Conservation (phyloP, 148 eudicot genomes). For the Rhododendron ferrugineum region DNA sequence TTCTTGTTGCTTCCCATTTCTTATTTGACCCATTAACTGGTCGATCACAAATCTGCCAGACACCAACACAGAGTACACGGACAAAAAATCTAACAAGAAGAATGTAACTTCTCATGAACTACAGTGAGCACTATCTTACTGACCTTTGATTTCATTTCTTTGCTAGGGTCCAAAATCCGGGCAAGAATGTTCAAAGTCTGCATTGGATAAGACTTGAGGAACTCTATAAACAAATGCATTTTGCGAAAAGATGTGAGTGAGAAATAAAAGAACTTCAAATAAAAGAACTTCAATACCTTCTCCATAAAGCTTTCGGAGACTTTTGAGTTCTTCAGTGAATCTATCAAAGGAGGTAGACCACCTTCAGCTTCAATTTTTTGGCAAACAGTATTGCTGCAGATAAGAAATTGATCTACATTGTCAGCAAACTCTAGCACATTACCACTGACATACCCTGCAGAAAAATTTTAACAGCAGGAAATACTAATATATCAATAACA, state of each 20-base stretch:
- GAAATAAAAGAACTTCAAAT: slow-evolving; percentile 4
- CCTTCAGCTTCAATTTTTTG: slow-evolving; percentile 57
- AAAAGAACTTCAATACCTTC: slow-evolving; percentile 35
- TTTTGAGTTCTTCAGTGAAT: slow-evolving; percentile 42
- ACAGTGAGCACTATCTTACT: slow-evolving; percentile 6
- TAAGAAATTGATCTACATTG: slow-evolving; percentile 8
- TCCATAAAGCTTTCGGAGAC: slow-evolving; percentile 33
- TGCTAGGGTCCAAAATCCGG: slow-evolving; percentile 67
- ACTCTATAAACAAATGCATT: background rate
- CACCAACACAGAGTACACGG: background rate
- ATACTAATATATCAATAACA: background rate
- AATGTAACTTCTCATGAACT: background rate
- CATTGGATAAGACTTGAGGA: slow-evolving; percentile 17
- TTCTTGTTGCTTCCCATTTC: slow-evolving; percentile 16
- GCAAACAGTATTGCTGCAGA: slow-evolving; percentile 60
- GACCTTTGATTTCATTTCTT: slow-evolving; percentile 68
- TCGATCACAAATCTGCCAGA: slow-evolving; percentile 50
- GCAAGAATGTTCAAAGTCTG: slow-evolving; percentile 67
- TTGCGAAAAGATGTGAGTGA: background rate
- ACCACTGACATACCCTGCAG: background rate
- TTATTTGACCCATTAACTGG: slow-evolving; percentile 56
- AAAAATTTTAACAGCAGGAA: background rate
- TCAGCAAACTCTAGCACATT: slow-evolving; percentile 9
- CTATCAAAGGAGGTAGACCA: slow-evolving; percentile 33
- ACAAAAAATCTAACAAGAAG: background rate